phyloP scores from a whole-genome alignment of 371 early-diverging fungal genomes.

The Neoconidiobolus thromboides region DNA sequence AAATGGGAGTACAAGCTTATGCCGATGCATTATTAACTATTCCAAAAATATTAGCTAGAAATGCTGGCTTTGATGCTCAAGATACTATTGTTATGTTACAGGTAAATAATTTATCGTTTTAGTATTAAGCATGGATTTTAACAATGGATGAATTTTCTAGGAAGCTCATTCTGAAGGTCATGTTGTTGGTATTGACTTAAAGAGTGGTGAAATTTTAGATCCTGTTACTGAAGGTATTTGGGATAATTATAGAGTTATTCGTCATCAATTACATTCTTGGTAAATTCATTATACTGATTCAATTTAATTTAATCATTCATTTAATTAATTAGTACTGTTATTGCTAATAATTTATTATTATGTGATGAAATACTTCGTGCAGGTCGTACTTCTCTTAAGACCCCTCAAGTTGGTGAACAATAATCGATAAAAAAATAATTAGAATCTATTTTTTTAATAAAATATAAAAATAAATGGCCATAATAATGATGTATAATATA shows the following conservation, averaged over 20 bases:
- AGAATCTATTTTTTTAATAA: no score
- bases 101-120: conserved; percentile 10
- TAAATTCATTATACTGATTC: conserved; percentile 11
- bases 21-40: conserved; percentile 91
- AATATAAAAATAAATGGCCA: no score
- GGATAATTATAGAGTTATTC: conserved; percentile 95
- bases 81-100: conserved; percentile 86
- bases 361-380: conserved; percentile 99
- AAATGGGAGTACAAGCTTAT: conserved; percentile 93
- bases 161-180: conserved; percentile 85
- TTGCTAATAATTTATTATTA: conserved; percentile 93
- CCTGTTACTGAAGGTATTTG: conserved; percentile 87
- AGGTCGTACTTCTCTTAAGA: conserved; percentile 51
- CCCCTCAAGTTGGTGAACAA: neutral
- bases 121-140: no score
- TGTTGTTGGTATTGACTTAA: conserved; percentile 82
- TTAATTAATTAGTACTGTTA: conserved; percentile 43
- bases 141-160: conserved; percentile 11
- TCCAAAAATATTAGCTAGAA: conserved; percentile 90
- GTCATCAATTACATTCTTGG: conserved; percentile 89
- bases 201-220: conserved; percentile 88
- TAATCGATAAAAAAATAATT: no score
- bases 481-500: no score
- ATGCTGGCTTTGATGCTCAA: conserved; percentile 94
- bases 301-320: conserved; percentile 3